Evolutionary conservation across 2,329 filamentous ascomycete species (phyloP), one percentile per base, ranked within the genome.

Genomic region (Colletotrichum somersetense): DNA sequence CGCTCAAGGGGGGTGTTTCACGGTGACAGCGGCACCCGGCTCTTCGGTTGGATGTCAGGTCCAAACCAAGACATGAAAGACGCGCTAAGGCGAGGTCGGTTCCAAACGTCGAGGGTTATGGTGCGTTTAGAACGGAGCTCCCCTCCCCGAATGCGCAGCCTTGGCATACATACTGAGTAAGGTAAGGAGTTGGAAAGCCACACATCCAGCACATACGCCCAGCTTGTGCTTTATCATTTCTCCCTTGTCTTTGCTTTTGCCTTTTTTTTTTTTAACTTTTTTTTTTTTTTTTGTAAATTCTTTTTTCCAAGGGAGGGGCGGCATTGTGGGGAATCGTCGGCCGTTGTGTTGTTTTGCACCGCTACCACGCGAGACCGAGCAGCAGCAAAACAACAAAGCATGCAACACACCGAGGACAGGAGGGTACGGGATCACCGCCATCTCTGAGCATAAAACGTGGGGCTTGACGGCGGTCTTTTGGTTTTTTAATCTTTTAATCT

Each of bases 121-220:
- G 8, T n/a, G 48, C 58, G 44, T 50, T 48, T 38, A 6, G 46
- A 62, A 62, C 58, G 58, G 58, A 62, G 44, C 23, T 42, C 26
- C 4, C 59, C 16, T 7, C 44, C 35, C 35, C 57, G 57, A 48
- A 18, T n/a, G 38, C 11, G 56, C 35, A 48, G 30, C 5, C n/a
- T 26, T 62, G 58, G 30, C 44, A 38, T 23, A 30, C 30, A 30
- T 30, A 30, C 30, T 30, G 30, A 30, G 30, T 30, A n/a, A n/a
- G 59, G 46, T 48, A 33, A 48, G 30, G 26, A 23, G 14, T 12
- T 23, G 26, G 14, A n/a, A n/a, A 35, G 46, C 18, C 30, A 48
- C n/a, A 40, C 33, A 44, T 12, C 10, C 8, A 59, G 18, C 56
- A 14, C 1, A 35, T 10, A 35, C 35, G 7, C 35, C 35, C 35